These are phyloP conservation scores for Fraxinus quadrangulata DNA, from an alignment of 257 asterid species.

Conservation along the genomic window DNA sequence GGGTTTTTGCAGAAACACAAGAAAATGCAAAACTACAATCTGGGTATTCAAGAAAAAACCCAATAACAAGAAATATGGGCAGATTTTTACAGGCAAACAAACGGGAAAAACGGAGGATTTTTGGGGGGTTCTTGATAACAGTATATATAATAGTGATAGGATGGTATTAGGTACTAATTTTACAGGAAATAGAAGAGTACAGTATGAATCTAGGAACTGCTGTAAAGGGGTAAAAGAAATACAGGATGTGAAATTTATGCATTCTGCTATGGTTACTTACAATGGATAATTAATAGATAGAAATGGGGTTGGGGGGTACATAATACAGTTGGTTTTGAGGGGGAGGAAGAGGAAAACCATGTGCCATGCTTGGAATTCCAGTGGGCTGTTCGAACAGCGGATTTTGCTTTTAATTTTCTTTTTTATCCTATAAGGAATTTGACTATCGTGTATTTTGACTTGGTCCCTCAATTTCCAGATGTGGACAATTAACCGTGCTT, in stretches of 20 bases:
- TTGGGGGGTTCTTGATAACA: not conserved
- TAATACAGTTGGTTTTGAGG: slow-evolving; percentile 27
- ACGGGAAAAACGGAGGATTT: not conserved
- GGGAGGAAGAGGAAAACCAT: slow-evolving; percentile 52
- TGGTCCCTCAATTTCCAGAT: not conserved
- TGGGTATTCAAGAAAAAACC: not conserved
- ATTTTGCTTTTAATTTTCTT: slow-evolving; percentile 19
- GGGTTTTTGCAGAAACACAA: slow-evolving; percentile 11
- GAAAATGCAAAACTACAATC: not conserved
- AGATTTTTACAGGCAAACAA: not conserved
- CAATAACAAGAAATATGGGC: not conserved
- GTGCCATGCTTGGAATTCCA: slow-evolving; percentile 57
- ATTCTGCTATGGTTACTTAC: not conserved
- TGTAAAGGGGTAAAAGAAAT: slow-evolving; percentile 26
- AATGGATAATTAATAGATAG: slow-evolving; percentile 28
- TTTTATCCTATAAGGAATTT: not conserved
- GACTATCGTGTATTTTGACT: not conserved
- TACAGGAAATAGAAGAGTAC: not conserved
- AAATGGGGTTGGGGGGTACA: slow-evolving; percentile 17
- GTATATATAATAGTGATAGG: slow-evolving; percentile 6
- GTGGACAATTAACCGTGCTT: not conserved
- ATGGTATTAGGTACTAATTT: slow-evolving; percentile 2
- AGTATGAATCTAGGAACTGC: slow-evolving; percentile 11
- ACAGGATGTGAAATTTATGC: slow-evolving; percentile 21
- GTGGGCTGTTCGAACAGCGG: slow-evolving; percentile 70